Conservation (phyloP, 2,329 filamentous ascomycete genomes). For the Sporothrix pallida region DNA sequence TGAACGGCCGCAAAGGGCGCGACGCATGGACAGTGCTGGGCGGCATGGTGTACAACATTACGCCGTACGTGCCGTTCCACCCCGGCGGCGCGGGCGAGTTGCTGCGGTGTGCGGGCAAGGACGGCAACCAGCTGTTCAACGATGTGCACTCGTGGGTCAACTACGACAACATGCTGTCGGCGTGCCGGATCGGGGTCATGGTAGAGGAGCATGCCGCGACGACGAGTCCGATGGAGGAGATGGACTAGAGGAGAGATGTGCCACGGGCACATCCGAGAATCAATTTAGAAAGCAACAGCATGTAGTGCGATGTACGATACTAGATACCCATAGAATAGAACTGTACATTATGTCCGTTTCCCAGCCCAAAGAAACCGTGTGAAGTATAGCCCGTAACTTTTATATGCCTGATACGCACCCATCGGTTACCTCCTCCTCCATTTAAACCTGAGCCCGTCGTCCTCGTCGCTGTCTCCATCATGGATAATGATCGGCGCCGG, state of each 20-base stretch:
- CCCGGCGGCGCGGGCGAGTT: constrained; percentile 83
- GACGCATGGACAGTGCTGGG: constrained; percentile 91
- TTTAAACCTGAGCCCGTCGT: constrained; percentile 62
- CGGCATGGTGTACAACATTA: constrained; percentile 92
- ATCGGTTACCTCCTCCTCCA: constrained; percentile 54
- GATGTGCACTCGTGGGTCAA: constrained; percentile 76
- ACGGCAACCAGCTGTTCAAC: constrained; percentile 67
- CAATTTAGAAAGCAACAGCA: not conserved
- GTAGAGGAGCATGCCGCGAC: constrained; percentile 58
- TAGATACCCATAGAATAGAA: constrained; percentile 25
- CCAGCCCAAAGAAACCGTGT: not conserved
- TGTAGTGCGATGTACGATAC: not conserved
- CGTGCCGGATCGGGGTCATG: constrained; percentile 67
- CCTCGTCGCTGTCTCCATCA: constrained; percentile 47
- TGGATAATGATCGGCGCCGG: constrained; percentile 22
- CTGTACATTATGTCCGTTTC: not conserved
- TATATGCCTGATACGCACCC: not conserved
- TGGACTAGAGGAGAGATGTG: constrained; percentile 55
- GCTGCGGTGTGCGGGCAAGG: constrained; percentile 64
- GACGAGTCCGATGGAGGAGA: constrained; percentile 60
- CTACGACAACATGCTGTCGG: constrained; percentile 70
- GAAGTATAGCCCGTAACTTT: constrained; percentile 1
- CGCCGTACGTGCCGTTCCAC: constrained; percentile 87
- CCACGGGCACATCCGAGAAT: not conserved
- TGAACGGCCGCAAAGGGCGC: constrained; percentile 81